phyloP scores from a whole-genome alignment of 371 early-diverging fungal species.

The Mucor sp. region DNA sequence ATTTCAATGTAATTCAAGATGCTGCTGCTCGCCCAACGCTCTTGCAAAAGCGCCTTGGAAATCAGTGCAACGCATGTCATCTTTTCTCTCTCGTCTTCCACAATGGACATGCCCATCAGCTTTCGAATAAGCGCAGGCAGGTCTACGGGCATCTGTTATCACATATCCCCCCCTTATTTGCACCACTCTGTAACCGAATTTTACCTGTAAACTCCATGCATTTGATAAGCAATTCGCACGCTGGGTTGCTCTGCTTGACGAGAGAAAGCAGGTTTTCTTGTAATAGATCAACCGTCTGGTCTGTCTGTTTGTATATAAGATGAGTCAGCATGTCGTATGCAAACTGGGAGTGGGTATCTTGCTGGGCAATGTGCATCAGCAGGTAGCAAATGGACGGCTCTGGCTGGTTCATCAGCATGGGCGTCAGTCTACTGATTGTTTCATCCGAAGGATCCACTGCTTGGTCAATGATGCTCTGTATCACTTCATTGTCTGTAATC shows the following conservation, averaged over 20 bases:
- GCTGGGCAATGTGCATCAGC: not conserved
- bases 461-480: not conserved
- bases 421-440: not conserved
- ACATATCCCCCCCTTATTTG: too few relatives aligned
- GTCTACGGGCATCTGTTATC: not conserved
- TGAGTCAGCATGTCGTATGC: not conserved
- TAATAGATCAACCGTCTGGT: not conserved
- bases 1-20: slow-evolving; percentile 9
- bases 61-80: slow-evolving; percentile 16
- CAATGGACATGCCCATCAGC: not conserved
- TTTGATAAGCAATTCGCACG: slow-evolving; percentile 15
- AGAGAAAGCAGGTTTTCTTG: slow-evolving; percentile 3
- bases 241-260: slow-evolving; percentile 2
- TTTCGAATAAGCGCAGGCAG: slow-evolving; percentile 4
- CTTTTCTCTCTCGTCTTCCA: not conserved
- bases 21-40: slow-evolving; percentile 1
- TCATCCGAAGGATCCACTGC: not conserved
- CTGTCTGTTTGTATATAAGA: not conserved
- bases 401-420: slow-evolving; percentile 6
- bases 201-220: slow-evolving; percentile 11
- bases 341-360: not conserved
- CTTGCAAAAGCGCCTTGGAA: slow-evolving; percentile 15
- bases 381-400: slow-evolving; percentile 9
- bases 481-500: not conserved
- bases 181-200: not conserved